Evolutionary conservation across 106 monocot species (phyloP), one percentile per base, ranked within the genome.

Genomic region (Iris macrosiphon): DNA sequence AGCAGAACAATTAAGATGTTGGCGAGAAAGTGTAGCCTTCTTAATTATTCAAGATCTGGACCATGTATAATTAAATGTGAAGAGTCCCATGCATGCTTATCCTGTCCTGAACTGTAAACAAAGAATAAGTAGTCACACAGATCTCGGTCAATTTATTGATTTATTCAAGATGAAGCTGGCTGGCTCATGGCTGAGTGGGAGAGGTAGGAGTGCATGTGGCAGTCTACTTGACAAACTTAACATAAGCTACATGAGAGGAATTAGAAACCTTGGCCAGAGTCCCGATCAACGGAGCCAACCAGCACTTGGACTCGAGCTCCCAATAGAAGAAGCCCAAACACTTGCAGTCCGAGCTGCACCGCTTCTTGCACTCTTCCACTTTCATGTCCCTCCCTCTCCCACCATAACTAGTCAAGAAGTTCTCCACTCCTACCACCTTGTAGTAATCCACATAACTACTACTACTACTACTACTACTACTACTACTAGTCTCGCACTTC

Each of bases 401-500:
- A 14, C 42, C 72, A 38, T 61, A 78, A n/a, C 37, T 40, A n/a
- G 51, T 69, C 39, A 73, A 28, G 55, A 76, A 79, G 31, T 56
- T 71, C 69, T 76, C 88, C 52, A 76, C 88, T 12, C 72, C 79
- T 4, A 7, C 55, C 62, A 83, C 76, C 70, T 83, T 67, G 31
- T 76, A 73, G 53, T 66, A 83, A 12, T 20, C 49, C 22, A 35
- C 40, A 4, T n/a, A n/a, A n/a, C n/a, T n/a, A n/a, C n/a, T n/a
- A n/a, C n/a, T n/a, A n/a, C n/a, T n/a, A n/a, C n/a, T n/a, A n/a
- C n/a, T n/a, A 15, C 26, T 42, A 31, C 16, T 31, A 25, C 57
- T 23, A 12, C 19, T 28, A 7, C 46, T n/a, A 3, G 7, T 8
- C 11, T 30, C 17, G 29, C 67, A n/a, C 4, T 15, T 37, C n/a